A percentile compares a stretch with the other conserved stretches of the same genome.
phyloP scores from a whole-genome alignment of 129 eudicot species.

The Arctium lappa region DNA sequence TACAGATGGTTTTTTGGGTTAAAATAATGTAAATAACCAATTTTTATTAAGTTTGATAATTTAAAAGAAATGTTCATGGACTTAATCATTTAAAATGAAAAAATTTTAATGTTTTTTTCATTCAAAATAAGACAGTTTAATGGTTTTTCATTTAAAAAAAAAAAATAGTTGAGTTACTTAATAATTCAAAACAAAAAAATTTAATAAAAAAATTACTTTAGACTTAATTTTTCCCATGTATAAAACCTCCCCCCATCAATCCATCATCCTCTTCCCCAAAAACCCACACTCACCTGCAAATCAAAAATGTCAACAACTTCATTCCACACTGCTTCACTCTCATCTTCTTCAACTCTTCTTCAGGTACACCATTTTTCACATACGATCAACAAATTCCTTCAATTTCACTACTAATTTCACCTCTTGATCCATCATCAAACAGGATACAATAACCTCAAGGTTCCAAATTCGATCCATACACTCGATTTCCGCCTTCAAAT shows the following conservation, averaged over 20 bases:
- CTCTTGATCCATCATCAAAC: conserved; percentile 9
- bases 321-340: conserved; percentile 56
- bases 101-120: too few species aligned
- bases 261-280: conserved; percentile 22
- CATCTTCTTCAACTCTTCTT: conserved; percentile 55
- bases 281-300: conserved; percentile 8
- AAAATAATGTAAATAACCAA: too few species aligned
- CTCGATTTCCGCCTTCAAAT: conserved; percentile 31
- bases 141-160: too few species aligned
- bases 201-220: too few species aligned
- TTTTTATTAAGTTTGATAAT: too few species aligned
- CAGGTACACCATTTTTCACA: conserved; percentile 34
- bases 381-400: neutral
- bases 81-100: too few species aligned
- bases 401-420: neutral
- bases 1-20: too few species aligned
- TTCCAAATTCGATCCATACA: conserved; percentile 36
- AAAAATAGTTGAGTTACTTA: too few species aligned
- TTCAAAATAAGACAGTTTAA: too few species aligned
- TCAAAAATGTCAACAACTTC: conserved; percentile 63
- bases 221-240: too few species aligned
- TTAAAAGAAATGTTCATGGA: too few species aligned
- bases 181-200: too few species aligned
- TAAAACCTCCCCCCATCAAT: neutral
- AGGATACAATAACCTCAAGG: conserved; percentile 40